A percentile compares a stretch with the other conserved stretches of the same genome.
Evolutionary conservation across 768 basidiomycete genomes (phyloP).

Genomic region (Calvatia gigantea): DNA sequence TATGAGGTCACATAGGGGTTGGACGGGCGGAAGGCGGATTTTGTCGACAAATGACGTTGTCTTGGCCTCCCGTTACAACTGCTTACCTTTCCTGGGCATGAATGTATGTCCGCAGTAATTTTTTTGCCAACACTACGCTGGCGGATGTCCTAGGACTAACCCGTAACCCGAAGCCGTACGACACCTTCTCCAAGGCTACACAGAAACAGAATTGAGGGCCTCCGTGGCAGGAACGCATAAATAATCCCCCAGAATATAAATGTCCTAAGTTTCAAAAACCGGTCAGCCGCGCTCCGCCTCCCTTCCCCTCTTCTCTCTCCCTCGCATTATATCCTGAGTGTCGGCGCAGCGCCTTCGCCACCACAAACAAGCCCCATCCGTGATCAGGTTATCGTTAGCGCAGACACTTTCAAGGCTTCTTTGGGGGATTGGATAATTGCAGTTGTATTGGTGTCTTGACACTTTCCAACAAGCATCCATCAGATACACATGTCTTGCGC

Average conservation of each 20-base stretch:
- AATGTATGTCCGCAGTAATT: neutral
- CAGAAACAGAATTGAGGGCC: neutral
- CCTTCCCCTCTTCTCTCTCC: neutral
- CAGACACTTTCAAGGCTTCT: too few species aligned
- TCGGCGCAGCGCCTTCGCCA: neutral
- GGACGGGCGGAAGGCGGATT: neutral
- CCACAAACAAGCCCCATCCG: too few species aligned
- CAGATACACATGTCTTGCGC: neutral
- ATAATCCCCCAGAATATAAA: neutral
- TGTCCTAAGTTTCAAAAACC: neutral
- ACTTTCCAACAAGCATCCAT: neutral
- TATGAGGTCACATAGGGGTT: constrained; percentile 2
- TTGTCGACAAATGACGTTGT: constrained; percentile 1
- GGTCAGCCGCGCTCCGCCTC: too few species aligned
- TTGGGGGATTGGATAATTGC: neutral
- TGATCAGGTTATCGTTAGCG: neutral
- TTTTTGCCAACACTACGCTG: neutral
- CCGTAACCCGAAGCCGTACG: neutral
- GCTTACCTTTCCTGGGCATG: neutral
- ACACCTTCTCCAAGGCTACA: neutral
- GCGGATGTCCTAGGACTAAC: constrained; percentile 7
- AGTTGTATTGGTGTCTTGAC: neutral
- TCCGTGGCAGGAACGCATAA: neutral
- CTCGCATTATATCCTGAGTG: neutral
- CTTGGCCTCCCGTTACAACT: neutral